Evolutionary conservation across 176 grass and related monocot genomes (phyloP).

Genomic region (Oryza coarctata): DNA sequence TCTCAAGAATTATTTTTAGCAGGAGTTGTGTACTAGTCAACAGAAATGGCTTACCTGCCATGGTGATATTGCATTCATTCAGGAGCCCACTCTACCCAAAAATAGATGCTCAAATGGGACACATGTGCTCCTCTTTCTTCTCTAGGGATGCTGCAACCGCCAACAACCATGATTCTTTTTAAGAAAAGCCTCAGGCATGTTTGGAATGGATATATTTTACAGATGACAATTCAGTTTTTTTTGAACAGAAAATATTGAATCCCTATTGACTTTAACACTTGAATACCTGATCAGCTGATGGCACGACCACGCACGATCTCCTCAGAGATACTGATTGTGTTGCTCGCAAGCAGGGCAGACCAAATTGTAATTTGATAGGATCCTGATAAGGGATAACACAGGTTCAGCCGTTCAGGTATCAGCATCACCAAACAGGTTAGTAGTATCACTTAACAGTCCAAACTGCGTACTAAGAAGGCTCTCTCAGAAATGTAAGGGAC

Average conservation of each 20-base stretch:
- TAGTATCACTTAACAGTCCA: not conserved
- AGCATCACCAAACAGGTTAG: not conserved
- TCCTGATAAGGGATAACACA: not conserved
- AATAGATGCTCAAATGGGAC: not conserved
- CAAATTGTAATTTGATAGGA: not conserved
- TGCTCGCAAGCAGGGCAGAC: not conserved
- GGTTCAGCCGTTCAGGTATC: not conserved
- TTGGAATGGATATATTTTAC: not conserved
- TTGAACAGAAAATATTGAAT: no score
- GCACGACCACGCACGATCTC: not conserved
- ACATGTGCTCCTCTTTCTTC: not conserved
- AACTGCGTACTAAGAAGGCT: not conserved
- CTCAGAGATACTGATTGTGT: not conserved
- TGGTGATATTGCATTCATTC: not conserved
- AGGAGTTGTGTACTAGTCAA: not conserved
- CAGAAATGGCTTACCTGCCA: not conserved
- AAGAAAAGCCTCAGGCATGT: not conserved
- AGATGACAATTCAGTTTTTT: not conserved
- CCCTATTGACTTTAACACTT: not conserved
- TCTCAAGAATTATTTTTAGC: slow-evolving; percentile 2
- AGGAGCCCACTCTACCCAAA: not conserved
- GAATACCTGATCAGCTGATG: not conserved
- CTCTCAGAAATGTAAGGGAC: not conserved
- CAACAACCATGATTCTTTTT: not conserved
- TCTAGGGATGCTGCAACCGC: not conserved